Percentiles rank a stretch among this genome's conserved stretches.
Evolutionary conservation across 176 grass and related monocot genomes (phyloP).

Genomic region (Tillandsia leiboldiana): DNA sequence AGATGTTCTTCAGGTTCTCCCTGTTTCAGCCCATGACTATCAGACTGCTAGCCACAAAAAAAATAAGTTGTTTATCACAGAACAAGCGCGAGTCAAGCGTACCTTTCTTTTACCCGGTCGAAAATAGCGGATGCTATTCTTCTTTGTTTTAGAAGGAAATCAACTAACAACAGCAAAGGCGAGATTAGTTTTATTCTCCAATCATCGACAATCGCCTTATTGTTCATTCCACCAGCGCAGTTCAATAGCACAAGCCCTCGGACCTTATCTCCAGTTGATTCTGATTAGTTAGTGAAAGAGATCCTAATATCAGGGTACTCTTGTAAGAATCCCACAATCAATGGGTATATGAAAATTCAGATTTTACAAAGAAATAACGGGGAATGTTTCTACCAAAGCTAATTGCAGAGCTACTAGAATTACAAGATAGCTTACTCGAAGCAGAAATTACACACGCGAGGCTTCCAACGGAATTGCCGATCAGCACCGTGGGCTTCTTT

Average conservation of each 20-base stretch:
- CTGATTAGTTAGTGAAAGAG: constrained; percentile 23
- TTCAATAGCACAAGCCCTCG: constrained; percentile 79
- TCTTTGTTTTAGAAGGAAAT: constrained; percentile 70
- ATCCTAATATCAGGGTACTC: background rate
- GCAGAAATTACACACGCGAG: constrained; percentile 91
- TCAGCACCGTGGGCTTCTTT: constrained; percentile 63
- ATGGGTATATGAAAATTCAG: too few relatives aligned
- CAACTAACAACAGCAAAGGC: constrained; percentile 74
- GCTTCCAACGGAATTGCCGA: constrained; percentile 90
- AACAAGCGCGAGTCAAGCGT: background rate
- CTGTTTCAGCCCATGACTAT: constrained; percentile 15
- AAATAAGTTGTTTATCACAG: background rate
- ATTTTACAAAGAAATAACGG: background rate
- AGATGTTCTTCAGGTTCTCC: constrained; percentile 42
- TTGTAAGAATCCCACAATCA: too few relatives aligned
- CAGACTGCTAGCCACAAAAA: background rate
- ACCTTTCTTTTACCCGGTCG: constrained; percentile 56
- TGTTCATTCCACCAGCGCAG: constrained; percentile 91
- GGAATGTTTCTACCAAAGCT: background rate
- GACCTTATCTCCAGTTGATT: constrained; percentile 42
- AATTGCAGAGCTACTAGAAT: background rate
- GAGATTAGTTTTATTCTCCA: constrained; percentile 85
- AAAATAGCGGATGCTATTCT: constrained; percentile 68
- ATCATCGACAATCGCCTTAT: constrained; percentile 93
- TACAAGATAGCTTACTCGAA: constrained; percentile 39